Base-by-base conservation (phyloP, 306 rosid species). In the Malus sylvestris region DNA sequence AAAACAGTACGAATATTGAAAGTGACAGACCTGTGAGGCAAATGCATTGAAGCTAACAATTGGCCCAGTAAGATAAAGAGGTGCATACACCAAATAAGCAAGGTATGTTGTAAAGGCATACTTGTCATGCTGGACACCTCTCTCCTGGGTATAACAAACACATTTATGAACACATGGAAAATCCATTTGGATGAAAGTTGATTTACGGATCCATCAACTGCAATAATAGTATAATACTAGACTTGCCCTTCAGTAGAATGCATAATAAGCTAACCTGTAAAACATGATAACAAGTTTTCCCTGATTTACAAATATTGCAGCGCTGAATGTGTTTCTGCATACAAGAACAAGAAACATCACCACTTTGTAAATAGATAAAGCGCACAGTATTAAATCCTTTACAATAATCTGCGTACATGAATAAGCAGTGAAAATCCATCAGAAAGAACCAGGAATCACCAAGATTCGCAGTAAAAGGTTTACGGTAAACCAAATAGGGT, bases 31-130 rank as follows among this genome's bases (percentile, higher is more conserved):
- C 97, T 95, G 98, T 59, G 97, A 88, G 69, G 98, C 97, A 86
- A 88, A 95, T 20, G 97, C 98, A 67, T 95, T 95, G 90, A 90
- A 95, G 91, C 91, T 95, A 80, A 92, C 72, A 63, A 95, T 86
- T 73, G 97, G 98, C 73, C 98, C 98, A 35, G 97, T 89, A 81
- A 95, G 88, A 78, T 95, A 92, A 61, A 95, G 91, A 66, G 97
- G 97, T 29, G 98, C 97, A 82, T 87, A 95, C 45, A 91, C 77
- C 96, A 92, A 85, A 85, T 92, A 95, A 73, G 91, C 87, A 67
- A 95, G 90, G 88, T 92, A 95, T 32, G 84, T 76, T 33, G 70
- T 70, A 78, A 81, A 87, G 70, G 90, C 32, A 65, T 84, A 92
- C 76, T 88, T 85, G 87, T 88, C 92, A n/a, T 61, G 66, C 67